Evolutionary conservation across 192 early-diverging fungal genomes (phyloP), one percentile per base, ranked within the genome.

Genomic region (Backusella morwellensis): DNA sequence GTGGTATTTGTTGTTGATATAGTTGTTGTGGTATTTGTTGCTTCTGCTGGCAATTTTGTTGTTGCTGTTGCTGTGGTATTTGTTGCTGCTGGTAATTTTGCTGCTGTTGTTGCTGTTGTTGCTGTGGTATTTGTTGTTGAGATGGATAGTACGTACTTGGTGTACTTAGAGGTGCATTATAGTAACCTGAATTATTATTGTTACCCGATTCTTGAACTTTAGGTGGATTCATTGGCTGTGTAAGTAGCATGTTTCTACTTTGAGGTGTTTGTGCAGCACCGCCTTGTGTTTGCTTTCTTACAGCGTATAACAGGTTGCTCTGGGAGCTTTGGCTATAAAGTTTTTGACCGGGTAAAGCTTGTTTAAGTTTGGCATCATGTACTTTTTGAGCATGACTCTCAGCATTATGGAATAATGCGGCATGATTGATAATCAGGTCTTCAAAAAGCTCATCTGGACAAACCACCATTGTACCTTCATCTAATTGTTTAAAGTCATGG

Each of bases 401-500:
- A 5, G 68, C 35, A 38, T 40, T 70, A n/a, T 35, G 21, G 21
- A 70, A 70, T 40, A 70, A 38, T 7, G 21, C 35, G 23, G 77
- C 50, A 54, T 70, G 56, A 44, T 73, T 68, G n/a, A 56, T 1
- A n/a, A 82, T 35, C 23, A 82, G 47, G 41, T 82, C 81, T 42
- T 82, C 81, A 75, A 82, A 78, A 14, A 82, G 54, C n/a, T 36
- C 35, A 42, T 82, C 81, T 15, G 44, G 69, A 11, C 40, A 36
- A 50, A 73, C 78, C 29, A 78, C 81, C 21, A 63, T 63, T 32
- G 59, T n/a, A 29, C 23, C 35, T 15, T 72, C 70, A 75, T 80
- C 79, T 21, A 84, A 82, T 50, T 83, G 84, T 52, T 86, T 85
- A 35, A 81, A 84, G n/a, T 88, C 85, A 38, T 89, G 87, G 80